These are phyloP conservation scores for Holtermannia corniformis DNA, from an alignment of 768 basidiomycete genomes.

Conservation along the genomic window DNA sequence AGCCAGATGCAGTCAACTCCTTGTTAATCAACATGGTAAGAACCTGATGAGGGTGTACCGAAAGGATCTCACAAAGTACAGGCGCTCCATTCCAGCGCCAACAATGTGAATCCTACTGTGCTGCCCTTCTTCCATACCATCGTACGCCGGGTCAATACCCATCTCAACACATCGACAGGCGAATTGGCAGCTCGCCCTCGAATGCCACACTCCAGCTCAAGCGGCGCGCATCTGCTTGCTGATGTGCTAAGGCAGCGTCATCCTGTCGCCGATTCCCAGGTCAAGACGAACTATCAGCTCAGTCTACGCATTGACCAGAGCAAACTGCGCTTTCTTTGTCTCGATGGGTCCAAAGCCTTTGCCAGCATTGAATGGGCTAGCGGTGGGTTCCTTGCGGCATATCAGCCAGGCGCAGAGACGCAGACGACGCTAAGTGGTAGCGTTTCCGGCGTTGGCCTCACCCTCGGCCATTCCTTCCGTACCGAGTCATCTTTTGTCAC, in stretches of 20 bases:
- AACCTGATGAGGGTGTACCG: no score
- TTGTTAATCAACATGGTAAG: constrained; percentile 58
- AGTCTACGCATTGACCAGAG: constrained; percentile 89
- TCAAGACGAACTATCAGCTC: constrained; percentile 47
- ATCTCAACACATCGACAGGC: constrained; percentile 19
- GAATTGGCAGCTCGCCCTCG: constrained; percentile 7
- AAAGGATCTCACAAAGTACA: no score
- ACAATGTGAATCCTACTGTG: constrained; percentile 68
- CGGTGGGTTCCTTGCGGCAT: constrained; percentile 75
- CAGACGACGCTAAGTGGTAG: constrained; percentile 57
- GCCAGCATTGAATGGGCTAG: constrained; percentile 87
- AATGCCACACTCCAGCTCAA: constrained; percentile 13
- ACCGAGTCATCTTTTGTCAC: constrained; percentile 45
- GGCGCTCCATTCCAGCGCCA: constrained; percentile 69
- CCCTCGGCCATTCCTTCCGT: constrained; percentile 56
- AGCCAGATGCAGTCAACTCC: background rate
- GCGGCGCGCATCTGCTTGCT: background rate
- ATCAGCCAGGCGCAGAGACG: constrained; percentile 61
- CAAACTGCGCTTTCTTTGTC: constrained; percentile 72
- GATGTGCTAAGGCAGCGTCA: constrained; percentile 1
- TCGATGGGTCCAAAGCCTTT: constrained; percentile 84
- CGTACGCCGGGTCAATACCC: constrained; percentile 56
- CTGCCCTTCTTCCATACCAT: constrained; percentile 77
- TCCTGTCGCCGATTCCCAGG: constrained; percentile 1
- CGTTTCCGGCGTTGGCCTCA: constrained; percentile 69